These are phyloP conservation scores for Rhodotorula sphaerocarpa DNA, from an alignment of 768 basidiomycete species.

Conservation along the genomic window DNA sequence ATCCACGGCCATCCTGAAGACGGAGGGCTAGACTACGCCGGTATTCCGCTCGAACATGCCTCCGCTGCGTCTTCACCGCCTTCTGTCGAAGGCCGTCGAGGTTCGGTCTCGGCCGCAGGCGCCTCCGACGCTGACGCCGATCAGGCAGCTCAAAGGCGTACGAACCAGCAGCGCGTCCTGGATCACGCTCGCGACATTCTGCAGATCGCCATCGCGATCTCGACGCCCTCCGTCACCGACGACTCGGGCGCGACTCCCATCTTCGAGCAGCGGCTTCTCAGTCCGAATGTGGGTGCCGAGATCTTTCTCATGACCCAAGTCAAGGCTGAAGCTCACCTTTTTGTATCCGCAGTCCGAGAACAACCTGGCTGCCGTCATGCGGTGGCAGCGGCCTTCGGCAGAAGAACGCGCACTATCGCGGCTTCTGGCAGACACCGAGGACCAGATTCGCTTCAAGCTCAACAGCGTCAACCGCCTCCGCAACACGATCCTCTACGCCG, in stretches of 20 bases:
- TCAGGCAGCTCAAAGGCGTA: no score
- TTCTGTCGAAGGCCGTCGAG: conserved; percentile 9
- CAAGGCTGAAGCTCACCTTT: neutral
- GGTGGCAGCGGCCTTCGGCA: conserved; percentile 75
- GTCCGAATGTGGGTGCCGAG: conserved; percentile 50
- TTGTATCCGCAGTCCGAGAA: conserved; percentile 57
- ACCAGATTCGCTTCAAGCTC: conserved; percentile 83
- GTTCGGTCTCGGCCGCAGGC: no score
- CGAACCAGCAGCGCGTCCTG: conserved; percentile 60
- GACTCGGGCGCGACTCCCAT: conserved; percentile 81
- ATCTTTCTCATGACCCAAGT: no score
- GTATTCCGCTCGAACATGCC: conserved; percentile 65
- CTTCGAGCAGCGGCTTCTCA: conserved; percentile 80
- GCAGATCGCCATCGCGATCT: conserved; percentile 66
- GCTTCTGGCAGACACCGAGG: conserved; percentile 77
- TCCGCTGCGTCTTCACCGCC: conserved; percentile 51
- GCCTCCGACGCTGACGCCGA: no score
- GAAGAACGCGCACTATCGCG: conserved; percentile 77
- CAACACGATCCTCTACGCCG: conserved; percentile 91
- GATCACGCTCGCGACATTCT: conserved; percentile 82
- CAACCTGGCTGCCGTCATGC: conserved; percentile 70
- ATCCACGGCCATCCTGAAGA: neutral
- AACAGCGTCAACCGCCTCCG: conserved; percentile 92
- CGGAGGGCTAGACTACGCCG: conserved; percentile 59
- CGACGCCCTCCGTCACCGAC: conserved; percentile 79